Base-by-base conservation (phyloP, 768 basidiomycete species). In the Tylopilus intermedius region DNA sequence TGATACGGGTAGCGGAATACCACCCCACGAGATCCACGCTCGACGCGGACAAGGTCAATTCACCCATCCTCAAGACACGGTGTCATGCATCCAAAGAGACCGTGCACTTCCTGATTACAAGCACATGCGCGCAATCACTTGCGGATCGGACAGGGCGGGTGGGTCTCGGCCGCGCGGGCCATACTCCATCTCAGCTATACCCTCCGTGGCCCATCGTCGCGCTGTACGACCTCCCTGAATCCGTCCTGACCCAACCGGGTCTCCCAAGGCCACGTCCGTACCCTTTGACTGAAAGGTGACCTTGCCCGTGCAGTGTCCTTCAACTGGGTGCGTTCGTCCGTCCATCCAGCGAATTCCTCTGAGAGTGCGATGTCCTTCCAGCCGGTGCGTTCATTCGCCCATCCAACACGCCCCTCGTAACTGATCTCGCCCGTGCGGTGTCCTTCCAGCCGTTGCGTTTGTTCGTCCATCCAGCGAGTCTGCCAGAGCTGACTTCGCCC, bases 1-100 rank as follows among this genome's bases (percentile, higher is more conserved):
- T 4, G 90, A 92, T 69, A 91, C 90, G 0, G 86, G 80, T 4
- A 30, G 29, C 40, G 86, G 86, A 4, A 79, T 87, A 50, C 72
- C 73, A 45, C 76, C 76, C 38, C 74, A 74, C 61, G 90, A 92
- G 65, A 83, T 92, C 74, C 22, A 71, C 73, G 38, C 70, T 67
- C 46, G 54, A 66, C 37, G 53, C 45, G 2, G 59, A 63, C 52
- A 66, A 59, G 53, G 64, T 66, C 46, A 61, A 68, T 27, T 67
- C 66, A 7, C 66, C 66, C 11, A 30, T 55, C 13, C 62, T 67
- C 56, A 68, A 55, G 26, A 55, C 59, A 11, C 65, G 65, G 26
- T n/a, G 64, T 55, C 50, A 47, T 33, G 67, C 58, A 32, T 70
- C 71, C 7, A 56, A 62, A 50, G 40, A 55, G 44, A 35, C 56